Evolutionary conservation across 257 asterid genomes (phyloP).

Genomic region (Mitragyna speciosa): DNA sequence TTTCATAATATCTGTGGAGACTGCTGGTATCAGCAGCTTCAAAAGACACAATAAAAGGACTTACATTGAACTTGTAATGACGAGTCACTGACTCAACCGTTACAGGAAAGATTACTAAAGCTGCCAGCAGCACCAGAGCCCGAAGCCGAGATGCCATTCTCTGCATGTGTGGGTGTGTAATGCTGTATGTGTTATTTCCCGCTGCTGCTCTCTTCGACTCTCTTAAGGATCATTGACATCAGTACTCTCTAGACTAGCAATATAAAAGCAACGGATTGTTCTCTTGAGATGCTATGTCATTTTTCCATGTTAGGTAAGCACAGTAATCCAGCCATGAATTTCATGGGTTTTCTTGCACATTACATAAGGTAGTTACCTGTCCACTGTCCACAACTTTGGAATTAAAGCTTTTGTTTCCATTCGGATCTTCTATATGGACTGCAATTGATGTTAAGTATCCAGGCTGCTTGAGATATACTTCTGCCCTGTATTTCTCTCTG

Average conservation of each 20-base stretch:
- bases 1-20: neutral
- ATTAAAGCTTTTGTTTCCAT: slow-evolving; percentile 18
- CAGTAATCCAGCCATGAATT: slow-evolving; percentile 29
- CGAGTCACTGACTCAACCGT: slow-evolving; percentile 46
- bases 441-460: slow-evolving; percentile 17
- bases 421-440: slow-evolving; percentile 12
- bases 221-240: neutral
- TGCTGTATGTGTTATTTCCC: neutral
- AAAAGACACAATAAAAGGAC: slow-evolving; percentile 3
- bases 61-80: slow-evolving; percentile 61
- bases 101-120: slow-evolving; percentile 11
- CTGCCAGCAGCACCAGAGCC: slow-evolving; percentile 30
- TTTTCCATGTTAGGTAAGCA: slow-evolving; percentile 57
- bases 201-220: neutral
- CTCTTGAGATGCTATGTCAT: slow-evolving; percentile 43
- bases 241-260: neutral
- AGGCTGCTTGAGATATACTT: slow-evolving; percentile 34
- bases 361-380: slow-evolving; percentile 38
- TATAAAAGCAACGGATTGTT: slow-evolving; percentile 28
- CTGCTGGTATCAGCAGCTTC: neutral
- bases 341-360: slow-evolving; percentile 46
- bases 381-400: neutral
- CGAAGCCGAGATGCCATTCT: slow-evolving; percentile 27
- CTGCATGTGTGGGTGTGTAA: neutral
- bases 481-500: slow-evolving; percentile 28